Percentiles rank a stretch among this genome's conserved stretches.
These are phyloP conservation scores for Noccaea bulbosa DNA, from an alignment of 345 rosid genomes.

Conservation along the genomic window DNA sequence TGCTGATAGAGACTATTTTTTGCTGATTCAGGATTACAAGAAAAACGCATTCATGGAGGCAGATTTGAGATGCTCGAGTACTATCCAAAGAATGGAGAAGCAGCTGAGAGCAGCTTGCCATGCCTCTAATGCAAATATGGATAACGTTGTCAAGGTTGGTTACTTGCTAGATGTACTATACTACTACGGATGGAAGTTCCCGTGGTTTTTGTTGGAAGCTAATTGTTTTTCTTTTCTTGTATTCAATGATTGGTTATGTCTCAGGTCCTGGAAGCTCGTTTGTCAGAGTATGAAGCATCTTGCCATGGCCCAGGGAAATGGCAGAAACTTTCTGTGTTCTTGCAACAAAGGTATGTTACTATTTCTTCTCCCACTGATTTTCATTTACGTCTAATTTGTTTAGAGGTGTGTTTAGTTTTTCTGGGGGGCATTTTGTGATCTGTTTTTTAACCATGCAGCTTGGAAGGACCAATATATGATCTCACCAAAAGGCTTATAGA, in stretches of 20 bases:
- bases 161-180: slow-evolving; percentile 11
- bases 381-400: slow-evolving; percentile 4
- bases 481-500: slow-evolving; percentile 78
- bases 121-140: slow-evolving; percentile 77
- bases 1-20: slow-evolving; percentile 14
- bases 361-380: neutral
- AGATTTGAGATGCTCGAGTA: slow-evolving; percentile 70
- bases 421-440: neutral
- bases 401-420: slow-evolving; percentile 2
- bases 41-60: slow-evolving; percentile 89
- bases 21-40: slow-evolving; percentile 72
- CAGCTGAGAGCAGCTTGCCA: slow-evolving; percentile 92
- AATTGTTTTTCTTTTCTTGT: neutral
- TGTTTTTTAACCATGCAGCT: slow-evolving; percentile 49
- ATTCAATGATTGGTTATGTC: slow-evolving; percentile 21
- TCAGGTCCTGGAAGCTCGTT: slow-evolving; percentile 84
- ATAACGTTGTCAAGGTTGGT: slow-evolving; percentile 81
- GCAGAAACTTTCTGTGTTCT: slow-evolving; percentile 84
- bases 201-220: neutral
- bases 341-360: slow-evolving; percentile 73
- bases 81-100: slow-evolving; percentile 88
- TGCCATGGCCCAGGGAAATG: slow-evolving; percentile 92
- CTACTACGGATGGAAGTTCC: neutral
- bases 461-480: slow-evolving; percentile 91
- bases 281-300: slow-evolving; percentile 74